phyloP scores from a whole-genome alignment of 192 early-diverging fungal genomes.

The Borealophlyctis nickersoniae region DNA sequence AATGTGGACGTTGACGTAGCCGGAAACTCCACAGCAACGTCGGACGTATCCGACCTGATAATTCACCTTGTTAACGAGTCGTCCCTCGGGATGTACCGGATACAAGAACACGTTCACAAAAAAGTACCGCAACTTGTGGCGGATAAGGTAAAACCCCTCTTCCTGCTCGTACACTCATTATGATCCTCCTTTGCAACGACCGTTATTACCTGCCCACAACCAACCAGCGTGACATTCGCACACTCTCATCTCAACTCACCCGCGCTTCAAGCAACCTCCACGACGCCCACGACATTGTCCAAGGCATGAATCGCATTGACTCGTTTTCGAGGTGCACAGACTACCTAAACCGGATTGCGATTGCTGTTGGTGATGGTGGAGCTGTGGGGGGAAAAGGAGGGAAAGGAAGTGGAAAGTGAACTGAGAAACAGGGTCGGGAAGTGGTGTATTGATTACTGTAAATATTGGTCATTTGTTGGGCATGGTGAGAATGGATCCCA shows the following conservation, averaged over 20 bases:
- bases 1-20: too few relatives aligned
- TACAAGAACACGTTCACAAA: slow-evolving; percentile 42
- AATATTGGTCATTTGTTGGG: too few relatives aligned
- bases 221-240: background rate
- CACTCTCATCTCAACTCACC: background rate
- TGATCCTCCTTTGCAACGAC: background rate
- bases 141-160: slow-evolving; percentile 18
- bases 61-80: slow-evolving; percentile 31
- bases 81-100: slow-evolving; percentile 38
- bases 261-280: background rate
- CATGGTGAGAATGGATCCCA: too few relatives aligned
- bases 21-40: too few relatives aligned
- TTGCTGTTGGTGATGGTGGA: too few relatives aligned
- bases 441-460: too few relatives aligned
- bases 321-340: background rate
- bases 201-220: background rate
- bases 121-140: slow-evolving; percentile 38
- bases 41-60: slow-evolving; percentile 6
- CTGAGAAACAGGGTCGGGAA: too few relatives aligned
- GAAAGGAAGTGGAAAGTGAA: too few relatives aligned
- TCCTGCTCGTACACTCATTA: background rate
- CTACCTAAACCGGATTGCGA: background rate
- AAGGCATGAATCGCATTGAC: background rate
- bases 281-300: slow-evolving; percentile 2
- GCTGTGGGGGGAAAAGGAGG: too few relatives aligned